These are phyloP conservation scores for Talaromyces marneffei DNA, from an alignment of 2,329 filamentous ascomycete genomes.

Conservation along the genomic window DNA sequence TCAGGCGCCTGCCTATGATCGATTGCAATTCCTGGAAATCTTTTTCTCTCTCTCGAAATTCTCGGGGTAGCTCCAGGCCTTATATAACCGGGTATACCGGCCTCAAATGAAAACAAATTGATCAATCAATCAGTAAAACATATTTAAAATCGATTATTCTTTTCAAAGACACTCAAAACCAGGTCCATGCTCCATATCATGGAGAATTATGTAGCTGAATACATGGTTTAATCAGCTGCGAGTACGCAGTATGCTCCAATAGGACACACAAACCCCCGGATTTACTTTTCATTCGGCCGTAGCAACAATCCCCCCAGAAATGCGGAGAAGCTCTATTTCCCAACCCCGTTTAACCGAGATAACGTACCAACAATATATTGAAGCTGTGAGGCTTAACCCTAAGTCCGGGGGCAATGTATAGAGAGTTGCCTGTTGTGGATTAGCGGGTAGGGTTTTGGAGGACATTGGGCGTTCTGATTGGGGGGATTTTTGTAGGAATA, in stretches of 20 bases:
- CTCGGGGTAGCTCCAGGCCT: not conserved
- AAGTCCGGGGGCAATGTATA: not conserved
- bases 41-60: not conserved
- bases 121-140: not conserved
- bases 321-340: not conserved
- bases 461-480: not conserved
- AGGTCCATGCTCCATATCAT: not conserved
- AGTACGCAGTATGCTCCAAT: not conserved
- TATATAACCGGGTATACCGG: not conserved
- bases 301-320: not conserved
- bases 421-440: not conserved
- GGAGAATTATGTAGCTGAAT: not conserved
- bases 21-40: not conserved
- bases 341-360: not conserved
- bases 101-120: not conserved
- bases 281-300: not conserved
- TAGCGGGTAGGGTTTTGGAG: not conserved
- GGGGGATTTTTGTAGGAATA: slow-evolving; percentile 4
- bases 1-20: not conserved
- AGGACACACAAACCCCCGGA: not conserved
- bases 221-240: not conserved
- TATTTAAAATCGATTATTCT: not conserved
- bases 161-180: not conserved
- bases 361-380: not conserved
- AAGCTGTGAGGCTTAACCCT: not conserved